phyloP scores from a whole-genome alignment of 202 grass and related monocot genomes.

The Panicum virgatum region DNA sequence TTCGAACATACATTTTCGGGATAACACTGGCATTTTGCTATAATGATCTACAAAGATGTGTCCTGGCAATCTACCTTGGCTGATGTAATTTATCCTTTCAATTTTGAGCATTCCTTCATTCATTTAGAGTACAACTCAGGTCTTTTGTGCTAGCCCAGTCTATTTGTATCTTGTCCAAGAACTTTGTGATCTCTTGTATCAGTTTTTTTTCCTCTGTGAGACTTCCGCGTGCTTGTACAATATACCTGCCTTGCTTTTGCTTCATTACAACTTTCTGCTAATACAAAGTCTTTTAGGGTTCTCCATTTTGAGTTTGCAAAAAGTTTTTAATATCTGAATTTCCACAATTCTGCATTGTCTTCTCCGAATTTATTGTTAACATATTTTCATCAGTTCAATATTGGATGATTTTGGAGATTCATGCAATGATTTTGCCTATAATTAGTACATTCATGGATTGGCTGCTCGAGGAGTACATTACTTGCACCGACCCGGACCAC shows the following conservation, averaged over 20 bases:
- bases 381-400: slow-evolving; percentile 41
- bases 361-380: slow-evolving; percentile 35
- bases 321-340: not conserved
- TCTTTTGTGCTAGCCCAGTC: not conserved
- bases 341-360: slow-evolving; percentile 17
- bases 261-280: not conserved
- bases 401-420: slow-evolving; percentile 48
- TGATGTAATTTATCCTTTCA: not conserved
- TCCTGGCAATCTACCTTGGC: not conserved
- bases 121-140: not conserved
- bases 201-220: not conserved
- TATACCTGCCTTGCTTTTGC: not conserved
- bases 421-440: slow-evolving; percentile 52
- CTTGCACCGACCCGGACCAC: slow-evolving; percentile 84
- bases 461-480: slow-evolving; percentile 98
- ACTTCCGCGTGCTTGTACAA: not conserved
- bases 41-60: not conserved
- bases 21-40: not conserved
- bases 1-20: not conserved
- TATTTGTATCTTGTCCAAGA: not conserved
- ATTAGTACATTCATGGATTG: slow-evolving; percentile 89
- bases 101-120: not conserved
- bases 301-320: not conserved
- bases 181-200: not conserved
- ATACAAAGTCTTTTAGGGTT: slow-evolving; percentile 1